phyloP scores from a whole-genome alignment of 495 filamentous ascomycete species.

The Darksidea phi region DNA sequence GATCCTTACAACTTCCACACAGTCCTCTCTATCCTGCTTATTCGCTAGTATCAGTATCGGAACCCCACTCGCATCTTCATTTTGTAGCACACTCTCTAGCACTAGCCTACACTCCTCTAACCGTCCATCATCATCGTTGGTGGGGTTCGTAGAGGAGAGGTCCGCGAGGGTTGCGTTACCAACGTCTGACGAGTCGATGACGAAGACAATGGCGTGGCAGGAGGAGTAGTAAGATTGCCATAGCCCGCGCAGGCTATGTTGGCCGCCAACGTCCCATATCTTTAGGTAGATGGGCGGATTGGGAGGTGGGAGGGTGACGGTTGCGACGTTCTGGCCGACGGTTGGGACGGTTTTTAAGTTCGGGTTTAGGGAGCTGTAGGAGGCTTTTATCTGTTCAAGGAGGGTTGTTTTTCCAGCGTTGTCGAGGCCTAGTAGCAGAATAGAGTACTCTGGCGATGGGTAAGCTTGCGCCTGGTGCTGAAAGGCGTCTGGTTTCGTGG shows the following conservation, averaged over 20 bases:
- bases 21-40: constrained; percentile 97
- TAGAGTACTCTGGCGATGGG: constrained; percentile 80
- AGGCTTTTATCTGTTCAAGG: constrained; percentile 89
- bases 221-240: constrained; percentile 95
- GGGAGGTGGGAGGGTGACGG: constrained; percentile 81
- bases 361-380: constrained; percentile 52
- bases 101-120: constrained; percentile 87
- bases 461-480: constrained; percentile 1
- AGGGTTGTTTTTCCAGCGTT: constrained; percentile 99
- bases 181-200: constrained; percentile 90
- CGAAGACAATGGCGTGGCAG: constrained; percentile 95
- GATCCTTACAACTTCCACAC: constrained; percentile 92
- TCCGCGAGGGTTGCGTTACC: constrained; percentile 65
- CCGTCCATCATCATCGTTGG: constrained; percentile 59
- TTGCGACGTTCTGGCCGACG: constrained; percentile 94
- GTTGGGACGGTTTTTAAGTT: constrained; percentile 80
- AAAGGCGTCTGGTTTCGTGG: too few species aligned
- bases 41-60: constrained; percentile 92
- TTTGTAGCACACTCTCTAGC: constrained; percentile 80
- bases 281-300: constrained; percentile 95
- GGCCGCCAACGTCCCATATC: constrained; percentile 97
- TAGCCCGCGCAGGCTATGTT: constrained; percentile 80
- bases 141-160: constrained; percentile 2
- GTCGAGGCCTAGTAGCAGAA: constrained; percentile 94
- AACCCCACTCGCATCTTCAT: constrained; percentile 81